These are phyloP conservation scores for Myrica gale DNA, from an alignment of 306 rosid genomes.

Conservation along the genomic window DNA sequence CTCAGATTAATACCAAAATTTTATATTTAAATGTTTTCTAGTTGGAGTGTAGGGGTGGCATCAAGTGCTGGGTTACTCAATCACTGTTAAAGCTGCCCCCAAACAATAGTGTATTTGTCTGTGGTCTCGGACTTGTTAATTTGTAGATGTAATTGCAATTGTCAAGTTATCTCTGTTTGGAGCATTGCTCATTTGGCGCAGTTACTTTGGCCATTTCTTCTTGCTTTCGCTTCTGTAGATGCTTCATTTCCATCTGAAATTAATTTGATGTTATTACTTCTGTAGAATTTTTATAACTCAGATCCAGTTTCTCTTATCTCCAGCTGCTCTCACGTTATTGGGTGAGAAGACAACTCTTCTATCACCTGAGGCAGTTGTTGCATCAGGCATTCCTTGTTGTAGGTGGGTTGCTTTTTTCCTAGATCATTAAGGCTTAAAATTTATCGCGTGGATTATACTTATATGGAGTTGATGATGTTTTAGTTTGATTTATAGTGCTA, in stretches of 20 bases:
- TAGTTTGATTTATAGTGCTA: constrained; percentile 19
- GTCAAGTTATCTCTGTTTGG: not conserved
- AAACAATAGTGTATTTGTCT: not conserved
- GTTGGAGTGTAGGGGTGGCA: not conserved
- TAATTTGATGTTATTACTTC: constrained; percentile 35
- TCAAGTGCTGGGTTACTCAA: not conserved
- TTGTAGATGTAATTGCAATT: not conserved
- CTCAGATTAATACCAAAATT: not conserved
- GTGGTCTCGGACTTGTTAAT: not conserved
- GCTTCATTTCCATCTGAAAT: constrained; percentile 13
- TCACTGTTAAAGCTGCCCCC: not conserved
- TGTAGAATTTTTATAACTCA: constrained; percentile 45
- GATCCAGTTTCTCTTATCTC: constrained; percentile 57
- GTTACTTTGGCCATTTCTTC: constrained; percentile 22
- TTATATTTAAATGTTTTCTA: not conserved
- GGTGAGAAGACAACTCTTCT: constrained; percentile 93
- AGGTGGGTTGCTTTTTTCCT: constrained; percentile 57
- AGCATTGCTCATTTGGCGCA: not conserved
- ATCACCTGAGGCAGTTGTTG: constrained; percentile 77
- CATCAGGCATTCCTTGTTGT: constrained; percentile 90
- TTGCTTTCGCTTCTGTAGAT: constrained; percentile 9
- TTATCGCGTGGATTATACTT: not conserved
- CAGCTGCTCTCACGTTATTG: constrained; percentile 92
- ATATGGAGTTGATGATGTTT: constrained; percentile 12
- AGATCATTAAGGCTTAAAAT: not conserved